Conservation (phyloP, 2,329 filamentous ascomycete genomes). For the Epichloe sylvatica region DNA sequence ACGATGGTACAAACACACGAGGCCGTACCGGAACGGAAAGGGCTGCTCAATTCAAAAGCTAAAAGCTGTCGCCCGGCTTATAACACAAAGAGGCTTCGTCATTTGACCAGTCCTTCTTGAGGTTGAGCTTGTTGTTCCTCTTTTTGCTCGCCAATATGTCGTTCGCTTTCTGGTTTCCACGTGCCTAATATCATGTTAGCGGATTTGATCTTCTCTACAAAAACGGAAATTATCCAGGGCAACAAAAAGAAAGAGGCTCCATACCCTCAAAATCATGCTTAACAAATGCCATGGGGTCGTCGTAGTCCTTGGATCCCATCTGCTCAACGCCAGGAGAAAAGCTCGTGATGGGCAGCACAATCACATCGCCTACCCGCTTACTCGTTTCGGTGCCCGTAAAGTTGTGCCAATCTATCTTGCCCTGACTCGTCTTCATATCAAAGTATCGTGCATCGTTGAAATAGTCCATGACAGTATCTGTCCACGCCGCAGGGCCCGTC, state of each 20-base stretch:
- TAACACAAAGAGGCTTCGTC: background rate
- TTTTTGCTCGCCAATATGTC: slow-evolving; percentile 47
- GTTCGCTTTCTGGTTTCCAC: slow-evolving; percentile 61
- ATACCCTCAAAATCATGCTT: slow-evolving; percentile 92
- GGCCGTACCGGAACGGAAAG: background rate
- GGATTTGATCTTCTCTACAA: slow-evolving; percentile 4
- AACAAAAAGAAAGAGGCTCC: slow-evolving; percentile 10
- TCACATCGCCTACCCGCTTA: slow-evolving; percentile 84
- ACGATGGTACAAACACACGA: too few relatives aligned
- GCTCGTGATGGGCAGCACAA: slow-evolving; percentile 88
- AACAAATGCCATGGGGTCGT: slow-evolving; percentile 94
- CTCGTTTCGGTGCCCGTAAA: slow-evolving; percentile 77
- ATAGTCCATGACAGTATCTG: slow-evolving; percentile 79
- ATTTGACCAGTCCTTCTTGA: background rate
- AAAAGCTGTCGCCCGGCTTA: background rate
- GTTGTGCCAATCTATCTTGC: slow-evolving; percentile 69
- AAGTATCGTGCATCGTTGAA: slow-evolving; percentile 89
- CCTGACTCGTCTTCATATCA: slow-evolving; percentile 55
- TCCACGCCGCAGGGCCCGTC: slow-evolving; percentile 90
- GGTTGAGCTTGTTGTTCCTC: slow-evolving; percentile 5
- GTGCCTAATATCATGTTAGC: slow-evolving; percentile 36
- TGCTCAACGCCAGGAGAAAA: slow-evolving; percentile 91
- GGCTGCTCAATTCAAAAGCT: too few relatives aligned
- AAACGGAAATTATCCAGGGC: background rate
- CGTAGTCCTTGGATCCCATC: slow-evolving; percentile 78